phyloP scores from a whole-genome alignment of 2,329 filamentous ascomycete species.

The Aureobasidium pullulans region DNA sequence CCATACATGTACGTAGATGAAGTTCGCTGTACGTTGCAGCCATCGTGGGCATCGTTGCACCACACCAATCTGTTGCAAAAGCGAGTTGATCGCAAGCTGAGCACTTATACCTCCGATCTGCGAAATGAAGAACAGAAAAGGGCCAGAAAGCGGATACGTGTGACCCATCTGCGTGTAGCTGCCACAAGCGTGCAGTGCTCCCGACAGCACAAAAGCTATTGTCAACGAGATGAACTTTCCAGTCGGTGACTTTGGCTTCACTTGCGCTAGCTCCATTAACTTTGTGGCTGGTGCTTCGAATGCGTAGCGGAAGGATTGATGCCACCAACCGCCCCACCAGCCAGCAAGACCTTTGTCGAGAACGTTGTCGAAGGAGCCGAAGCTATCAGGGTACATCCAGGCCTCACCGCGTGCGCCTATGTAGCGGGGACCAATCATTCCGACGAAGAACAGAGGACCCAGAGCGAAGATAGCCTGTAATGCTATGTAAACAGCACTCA shows the following conservation, averaged over 20 bases:
- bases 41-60: slow-evolving; percentile 36
- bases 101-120: slow-evolving; percentile 59
- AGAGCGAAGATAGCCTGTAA: slow-evolving; percentile 56
- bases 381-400: slow-evolving; percentile 56
- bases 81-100: slow-evolving; percentile 43
- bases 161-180: slow-evolving; percentile 59
- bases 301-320: slow-evolving; percentile 75
- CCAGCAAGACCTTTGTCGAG: slow-evolving; percentile 66
- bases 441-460: slow-evolving; percentile 53
- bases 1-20: slow-evolving; percentile 58
- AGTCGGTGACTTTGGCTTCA: slow-evolving; percentile 27
- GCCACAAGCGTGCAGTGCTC: slow-evolving; percentile 62
- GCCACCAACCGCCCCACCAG: slow-evolving; percentile 84
- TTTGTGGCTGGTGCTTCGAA: slow-evolving; percentile 56
- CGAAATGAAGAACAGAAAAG: slow-evolving; percentile 63
- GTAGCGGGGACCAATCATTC: slow-evolving; percentile 50
- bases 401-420: slow-evolving; percentile 53
- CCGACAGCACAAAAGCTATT: slow-evolving; percentile 59
- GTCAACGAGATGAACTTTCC: slow-evolving; percentile 36
- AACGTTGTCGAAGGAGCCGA: slow-evolving; percentile 47
- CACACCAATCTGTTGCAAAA: slow-evolving; percentile 29
- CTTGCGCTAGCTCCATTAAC: slow-evolving; percentile 29
- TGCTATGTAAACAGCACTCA: slow-evolving; percentile 51
- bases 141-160: slow-evolving; percentile 46
- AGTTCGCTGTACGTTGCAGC: slow-evolving; percentile 50